A percentile compares a stretch with the other conserved stretches of the same genome.
phyloP scores from a whole-genome alignment of 2,329 filamentous ascomycete species.

The Fusarium pseudoanthophilum region DNA sequence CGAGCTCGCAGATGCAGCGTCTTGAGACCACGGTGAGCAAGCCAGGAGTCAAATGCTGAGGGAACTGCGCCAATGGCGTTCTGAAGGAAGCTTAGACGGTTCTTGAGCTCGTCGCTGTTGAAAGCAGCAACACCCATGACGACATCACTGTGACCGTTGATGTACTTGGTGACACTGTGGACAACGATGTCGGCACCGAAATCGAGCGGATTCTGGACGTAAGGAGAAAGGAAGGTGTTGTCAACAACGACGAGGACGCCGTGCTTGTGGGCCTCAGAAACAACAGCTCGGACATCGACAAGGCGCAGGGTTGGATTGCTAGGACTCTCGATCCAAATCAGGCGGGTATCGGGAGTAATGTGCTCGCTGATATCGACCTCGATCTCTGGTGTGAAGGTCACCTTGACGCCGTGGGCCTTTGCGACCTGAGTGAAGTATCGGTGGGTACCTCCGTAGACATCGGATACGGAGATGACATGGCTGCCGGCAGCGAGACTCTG shows the following conservation, averaged over 20 bases:
- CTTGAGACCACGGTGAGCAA: constrained; percentile 96
- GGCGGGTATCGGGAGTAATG: constrained; percentile 88
- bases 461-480: constrained; percentile 95
- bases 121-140: constrained; percentile 98
- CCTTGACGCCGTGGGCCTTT: constrained; percentile 89
- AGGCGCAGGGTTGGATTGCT: constrained; percentile 94
- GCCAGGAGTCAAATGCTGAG: constrained; percentile 96
- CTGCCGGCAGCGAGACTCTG: constrained; percentile 91
- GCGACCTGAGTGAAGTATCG: constrained; percentile 99
- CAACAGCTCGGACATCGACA: constrained; percentile 91
- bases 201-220: constrained; percentile 95
- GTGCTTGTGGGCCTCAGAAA: constrained; percentile 82
- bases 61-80: constrained; percentile 97
- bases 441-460: constrained; percentile 98
- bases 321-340: constrained; percentile 95
- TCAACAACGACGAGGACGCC: constrained; percentile 98
- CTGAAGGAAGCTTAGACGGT: constrained; percentile 88
- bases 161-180: constrained; percentile 98
- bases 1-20: constrained; percentile 92
- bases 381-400: constrained; percentile 93
- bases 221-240: constrained; percentile 97
- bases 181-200: constrained; percentile 97
- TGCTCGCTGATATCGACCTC: constrained; percentile 86
- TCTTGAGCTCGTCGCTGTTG: constrained; percentile 83
- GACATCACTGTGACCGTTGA: constrained; percentile 96